phyloP scores from a whole-genome alignment of 2,329 filamentous ascomycete species.

The Arthrobotrys iridis region DNA sequence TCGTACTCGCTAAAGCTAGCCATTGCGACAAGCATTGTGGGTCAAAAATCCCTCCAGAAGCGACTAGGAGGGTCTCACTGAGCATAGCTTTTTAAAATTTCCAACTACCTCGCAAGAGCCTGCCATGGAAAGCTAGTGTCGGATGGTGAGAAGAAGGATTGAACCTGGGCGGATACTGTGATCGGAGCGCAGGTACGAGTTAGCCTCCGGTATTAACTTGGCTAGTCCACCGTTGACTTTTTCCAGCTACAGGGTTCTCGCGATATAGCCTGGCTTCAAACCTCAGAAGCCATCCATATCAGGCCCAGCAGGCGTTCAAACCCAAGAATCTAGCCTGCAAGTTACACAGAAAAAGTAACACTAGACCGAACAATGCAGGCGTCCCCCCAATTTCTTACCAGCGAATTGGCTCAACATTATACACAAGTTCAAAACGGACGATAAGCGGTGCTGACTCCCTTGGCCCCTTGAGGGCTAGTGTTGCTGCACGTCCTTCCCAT shows the following conservation, averaged over 20 bases:
- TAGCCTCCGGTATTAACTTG: conserved; percentile 9
- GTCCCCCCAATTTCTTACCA: conserved; percentile 9
- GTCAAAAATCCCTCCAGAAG: conserved; percentile 27
- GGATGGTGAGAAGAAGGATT: conserved; percentile 13
- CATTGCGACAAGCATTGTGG: conserved; percentile 26
- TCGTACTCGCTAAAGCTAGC: conserved; percentile 36
- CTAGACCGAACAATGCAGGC: conserved; percentile 48
- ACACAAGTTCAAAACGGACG: conserved; percentile 44
- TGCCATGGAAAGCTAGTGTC: conserved; percentile 16
- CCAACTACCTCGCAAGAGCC: conserved; percentile 28
- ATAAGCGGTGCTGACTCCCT: conserved; percentile 45
- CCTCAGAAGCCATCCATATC: background rate
- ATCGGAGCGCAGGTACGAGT: conserved; percentile 24
- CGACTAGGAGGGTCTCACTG: background rate
- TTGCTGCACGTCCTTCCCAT: conserved; percentile 35
- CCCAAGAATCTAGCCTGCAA: conserved; percentile 12
- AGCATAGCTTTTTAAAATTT: background rate
- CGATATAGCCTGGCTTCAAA: conserved; percentile 35
- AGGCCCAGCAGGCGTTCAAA: background rate
- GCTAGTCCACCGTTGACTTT: conserved; percentile 28
- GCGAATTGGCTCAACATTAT: conserved; percentile 27
- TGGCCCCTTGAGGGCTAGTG: conserved; percentile 43
- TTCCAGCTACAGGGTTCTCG: conserved; percentile 40
- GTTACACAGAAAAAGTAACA: conserved; percentile 51
- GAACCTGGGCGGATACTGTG: conserved; percentile 1